Evolutionary conservation across 1,284 basidiomycete species (phyloP).

Genomic region (Ustilago sp.): DNA sequence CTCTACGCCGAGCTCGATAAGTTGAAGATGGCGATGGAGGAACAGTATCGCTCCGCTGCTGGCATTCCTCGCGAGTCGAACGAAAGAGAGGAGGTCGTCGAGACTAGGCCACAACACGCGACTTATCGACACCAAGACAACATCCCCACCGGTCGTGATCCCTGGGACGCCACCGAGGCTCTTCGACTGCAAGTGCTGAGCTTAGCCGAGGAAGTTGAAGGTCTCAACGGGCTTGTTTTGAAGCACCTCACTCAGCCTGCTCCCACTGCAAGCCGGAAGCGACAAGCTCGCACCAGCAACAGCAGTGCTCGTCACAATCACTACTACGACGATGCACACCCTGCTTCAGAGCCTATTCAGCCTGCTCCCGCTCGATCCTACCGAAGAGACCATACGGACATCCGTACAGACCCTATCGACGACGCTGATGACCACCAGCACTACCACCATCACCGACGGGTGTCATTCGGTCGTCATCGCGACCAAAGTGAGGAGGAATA

Average conservation of each 20-base stretch:
- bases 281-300: conserved; percentile 9
- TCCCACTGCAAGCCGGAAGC: neutral
- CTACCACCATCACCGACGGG: conserved; percentile 21
- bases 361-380: neutral
- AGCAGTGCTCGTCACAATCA: conserved; percentile 7
- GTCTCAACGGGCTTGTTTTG: conserved; percentile 46
- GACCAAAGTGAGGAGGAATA: conserved; percentile 32
- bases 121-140: conserved; percentile 30
- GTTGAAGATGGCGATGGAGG: conserved; percentile 41
- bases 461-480: conserved; percentile 21
- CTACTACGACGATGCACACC: conserved; percentile 25
- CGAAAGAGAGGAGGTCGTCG: neutral
- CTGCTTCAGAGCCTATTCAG: conserved; percentile 39
- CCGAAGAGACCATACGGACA: conserved; percentile 13
- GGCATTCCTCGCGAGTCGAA: neutral
- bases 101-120: conserved; percentile 12
- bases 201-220: conserved; percentile 43
- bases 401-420: conserved; percentile 29
- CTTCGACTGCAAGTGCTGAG: conserved; percentile 41
- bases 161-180: conserved; percentile 51
- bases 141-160: conserved; percentile 31
- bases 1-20: conserved; percentile 51
- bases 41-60: conserved; percentile 36
- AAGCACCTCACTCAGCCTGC: conserved; percentile 21
- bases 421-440: conserved; percentile 21